These are phyloP conservation scores for Aspergillus funiculosus DNA, from an alignment of 495 filamentous ascomycete species.

Conservation along the genomic window DNA sequence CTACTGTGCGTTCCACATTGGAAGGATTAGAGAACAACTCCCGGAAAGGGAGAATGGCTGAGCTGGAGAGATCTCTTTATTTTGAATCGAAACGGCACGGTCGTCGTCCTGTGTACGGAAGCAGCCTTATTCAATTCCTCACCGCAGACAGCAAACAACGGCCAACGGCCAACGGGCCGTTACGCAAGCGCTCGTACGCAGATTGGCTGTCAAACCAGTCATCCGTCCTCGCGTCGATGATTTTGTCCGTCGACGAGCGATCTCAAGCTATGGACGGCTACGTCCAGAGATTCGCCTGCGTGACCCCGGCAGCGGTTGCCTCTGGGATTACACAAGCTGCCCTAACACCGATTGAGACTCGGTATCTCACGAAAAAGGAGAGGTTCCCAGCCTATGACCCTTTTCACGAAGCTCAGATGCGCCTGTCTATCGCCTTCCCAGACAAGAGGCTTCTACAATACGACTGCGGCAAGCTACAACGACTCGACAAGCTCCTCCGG, in stretches of 20 bases:
- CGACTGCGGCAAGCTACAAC: slow-evolving; percentile 95
- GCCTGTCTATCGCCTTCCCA: slow-evolving; percentile 91
- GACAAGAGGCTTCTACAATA: slow-evolving; percentile 94
- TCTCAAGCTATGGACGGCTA: slow-evolving; percentile 62
- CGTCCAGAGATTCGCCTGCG: slow-evolving; percentile 83
- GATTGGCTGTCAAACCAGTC: slow-evolving; percentile 73
- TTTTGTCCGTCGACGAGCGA: slow-evolving; percentile 66
- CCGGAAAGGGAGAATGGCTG: slow-evolving; percentile 66
- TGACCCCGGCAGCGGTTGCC: slow-evolving; percentile 82
- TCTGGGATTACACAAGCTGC: slow-evolving; percentile 65
- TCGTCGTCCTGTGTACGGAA: slow-evolving; percentile 74
- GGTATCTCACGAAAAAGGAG: slow-evolving; percentile 44
- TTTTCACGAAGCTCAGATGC: slow-evolving; percentile 91
- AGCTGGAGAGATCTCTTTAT: slow-evolving; percentile 73
- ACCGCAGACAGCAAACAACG: slow-evolving; percentile 53
- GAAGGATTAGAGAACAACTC: slow-evolving; percentile 66
- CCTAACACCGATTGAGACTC: slow-evolving; percentile 58
- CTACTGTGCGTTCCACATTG: slow-evolving; percentile 63
- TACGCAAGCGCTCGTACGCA: slow-evolving; percentile 44
- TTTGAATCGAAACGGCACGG: slow-evolving; percentile 77
- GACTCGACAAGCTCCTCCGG: slow-evolving; percentile 79
- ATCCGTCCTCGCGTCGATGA: slow-evolving; percentile 61
- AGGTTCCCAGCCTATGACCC: slow-evolving; percentile 64
- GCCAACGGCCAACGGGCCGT: slow-evolving; percentile 34
- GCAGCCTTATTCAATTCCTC: slow-evolving; percentile 63